Percentiles rank a stretch among this genome's conserved stretches.
phyloP scores from a whole-genome alignment of 2,329 filamentous ascomycete species.

The Xylariaceae sp. region DNA sequence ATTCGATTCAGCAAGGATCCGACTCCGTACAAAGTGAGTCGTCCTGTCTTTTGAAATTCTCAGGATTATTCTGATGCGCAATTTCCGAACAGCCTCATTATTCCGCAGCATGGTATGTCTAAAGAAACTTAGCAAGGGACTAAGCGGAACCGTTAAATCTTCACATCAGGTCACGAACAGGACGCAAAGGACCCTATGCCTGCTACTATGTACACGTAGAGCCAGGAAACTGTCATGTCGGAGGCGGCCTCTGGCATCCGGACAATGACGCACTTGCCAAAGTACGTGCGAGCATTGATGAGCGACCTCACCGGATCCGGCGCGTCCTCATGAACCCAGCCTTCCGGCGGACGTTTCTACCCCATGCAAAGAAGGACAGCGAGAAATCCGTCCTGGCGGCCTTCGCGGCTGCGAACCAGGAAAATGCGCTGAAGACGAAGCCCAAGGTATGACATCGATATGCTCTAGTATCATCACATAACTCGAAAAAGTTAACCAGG shows the following conservation, averaged over 20 bases:
- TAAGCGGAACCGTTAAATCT: conserved; percentile 20
- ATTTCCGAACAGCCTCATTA: conserved; percentile 68
- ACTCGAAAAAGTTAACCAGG: too few species aligned
- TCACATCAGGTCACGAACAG: conserved; percentile 71
- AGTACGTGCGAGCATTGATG: conserved; percentile 76
- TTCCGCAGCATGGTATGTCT: conserved; percentile 71
- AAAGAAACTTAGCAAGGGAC: conserved; percentile 11
- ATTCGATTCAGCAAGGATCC: conserved; percentile 82
- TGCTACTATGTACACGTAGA: conserved; percentile 87
- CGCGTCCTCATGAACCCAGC: conserved; percentile 61
- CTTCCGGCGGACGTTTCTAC: conserved; percentile 68
- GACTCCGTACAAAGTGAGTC: conserved; percentile 81
- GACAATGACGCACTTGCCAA: conserved; percentile 66
- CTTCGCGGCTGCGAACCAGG: conserved; percentile 71
- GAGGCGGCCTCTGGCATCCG: conserved; percentile 82
- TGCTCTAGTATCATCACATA: too few species aligned
- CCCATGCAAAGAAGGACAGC: conserved; percentile 54
- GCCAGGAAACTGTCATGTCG: conserved; percentile 72
- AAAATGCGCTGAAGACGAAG: conserved; percentile 79
- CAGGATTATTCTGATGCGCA: conserved; percentile 16
- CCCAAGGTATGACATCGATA: conserved; percentile 72
- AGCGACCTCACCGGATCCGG: conserved; percentile 70
- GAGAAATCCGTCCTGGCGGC: conserved; percentile 60
- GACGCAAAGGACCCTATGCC: conserved; percentile 84
- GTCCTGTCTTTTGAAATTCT: conserved; percentile 7